Evolutionary conservation across 2,329 filamentous ascomycete genomes (phyloP).

Genomic region (Ophiosphaerella herpotricha): DNA sequence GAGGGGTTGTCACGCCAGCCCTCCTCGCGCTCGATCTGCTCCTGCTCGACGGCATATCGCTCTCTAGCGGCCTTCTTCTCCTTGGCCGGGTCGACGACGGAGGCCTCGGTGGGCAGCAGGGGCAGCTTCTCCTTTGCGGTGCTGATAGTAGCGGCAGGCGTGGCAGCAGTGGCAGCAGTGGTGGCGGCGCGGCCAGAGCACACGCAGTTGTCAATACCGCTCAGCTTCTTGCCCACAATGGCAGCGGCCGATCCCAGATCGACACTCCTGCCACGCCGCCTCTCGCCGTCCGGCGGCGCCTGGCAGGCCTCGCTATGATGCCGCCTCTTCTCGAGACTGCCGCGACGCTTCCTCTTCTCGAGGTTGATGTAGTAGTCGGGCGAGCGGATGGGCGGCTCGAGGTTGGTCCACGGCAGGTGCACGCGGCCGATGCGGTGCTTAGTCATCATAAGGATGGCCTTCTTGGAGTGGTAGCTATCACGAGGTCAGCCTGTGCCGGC

Average conservation of each 20-base stretch:
- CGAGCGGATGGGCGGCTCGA: conserved; percentile 63
- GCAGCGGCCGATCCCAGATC: conserved; percentile 35
- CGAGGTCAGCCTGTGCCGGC: conserved; percentile 20
- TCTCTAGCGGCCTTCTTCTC: conserved; percentile 29
- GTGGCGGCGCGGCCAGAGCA: conserved; percentile 13
- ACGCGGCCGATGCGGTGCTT: conserved; percentile 65
- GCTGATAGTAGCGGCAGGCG: conserved; percentile 7
- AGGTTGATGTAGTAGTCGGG: conserved; percentile 47
- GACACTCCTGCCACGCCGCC: conserved; percentile 24
- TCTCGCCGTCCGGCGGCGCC: conserved; percentile 3
- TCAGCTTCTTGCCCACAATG: conserved; percentile 33
- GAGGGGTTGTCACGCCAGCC: conserved; percentile 53
- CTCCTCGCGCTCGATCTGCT: conserved; percentile 45
- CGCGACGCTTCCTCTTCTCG: conserved; percentile 15
- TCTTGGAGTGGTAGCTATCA: conserved; percentile 61
- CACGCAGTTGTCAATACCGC: conserved; percentile 26
- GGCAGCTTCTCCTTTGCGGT: conserved; percentile 27
- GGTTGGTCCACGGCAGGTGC: conserved; percentile 60
- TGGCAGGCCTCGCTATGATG: not conserved
- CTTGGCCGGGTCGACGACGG: conserved; percentile 7
- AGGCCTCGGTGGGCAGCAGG: conserved; percentile 11
- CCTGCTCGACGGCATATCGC: conserved; percentile 39
- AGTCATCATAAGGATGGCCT: conserved; percentile 62
- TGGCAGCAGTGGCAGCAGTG: conserved; percentile 13
- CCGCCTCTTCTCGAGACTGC: conserved; percentile 22